Percentiles rank a stretch among this genome's conserved stretches.
Evolutionary conservation across 2,329 filamentous ascomycete species (phyloP).

Genomic region (Amphichorda felina): DNA sequence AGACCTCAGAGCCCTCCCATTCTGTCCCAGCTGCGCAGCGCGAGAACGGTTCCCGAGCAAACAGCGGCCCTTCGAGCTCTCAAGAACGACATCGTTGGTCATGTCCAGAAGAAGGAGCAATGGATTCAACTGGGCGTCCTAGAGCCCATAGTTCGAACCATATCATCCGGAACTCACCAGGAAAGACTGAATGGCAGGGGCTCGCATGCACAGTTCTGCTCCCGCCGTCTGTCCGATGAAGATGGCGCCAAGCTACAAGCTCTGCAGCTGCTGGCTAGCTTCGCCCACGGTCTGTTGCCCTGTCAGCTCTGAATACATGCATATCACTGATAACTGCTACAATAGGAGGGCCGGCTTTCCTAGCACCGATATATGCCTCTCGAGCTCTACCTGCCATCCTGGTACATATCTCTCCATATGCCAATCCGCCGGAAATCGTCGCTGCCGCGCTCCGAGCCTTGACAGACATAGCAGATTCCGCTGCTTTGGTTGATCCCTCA

Average conservation of each 20-base stretch:
- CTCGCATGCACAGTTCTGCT: conserved; percentile 17
- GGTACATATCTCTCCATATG: conserved; percentile 52
- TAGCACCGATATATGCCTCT: conserved; percentile 60
- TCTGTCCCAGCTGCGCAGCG: conserved; percentile 43
- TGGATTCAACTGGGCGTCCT: conserved; percentile 63
- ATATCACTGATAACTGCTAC: too few relatives aligned
- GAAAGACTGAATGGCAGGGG: conserved; percentile 27
- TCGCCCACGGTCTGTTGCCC: conserved; percentile 60
- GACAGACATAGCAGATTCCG: conserved; percentile 57
- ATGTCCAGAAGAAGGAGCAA: conserved; percentile 73
- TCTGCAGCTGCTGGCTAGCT: conserved; percentile 72
- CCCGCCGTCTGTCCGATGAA: conserved; percentile 39
- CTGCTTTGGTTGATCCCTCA: conserved; percentile 39
- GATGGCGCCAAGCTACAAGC: conserved; percentile 64
- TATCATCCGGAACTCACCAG: conserved; percentile 21
- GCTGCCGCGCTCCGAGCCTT: conserved; percentile 65
- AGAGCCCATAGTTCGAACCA: conserved; percentile 38
- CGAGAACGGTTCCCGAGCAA: conserved; percentile 38
- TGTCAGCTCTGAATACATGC: background rate
- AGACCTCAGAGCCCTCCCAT: conserved; percentile 39
- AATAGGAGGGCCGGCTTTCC: conserved; percentile 67
- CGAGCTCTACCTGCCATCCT: conserved; percentile 59
- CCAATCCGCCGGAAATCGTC: conserved; percentile 54
- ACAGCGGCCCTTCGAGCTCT: conserved; percentile 54
- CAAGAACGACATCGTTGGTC: conserved; percentile 85